phyloP scores from a whole-genome alignment of 2,329 filamentous ascomycete genomes.

The Fusarium neocosmosporiellum region DNA sequence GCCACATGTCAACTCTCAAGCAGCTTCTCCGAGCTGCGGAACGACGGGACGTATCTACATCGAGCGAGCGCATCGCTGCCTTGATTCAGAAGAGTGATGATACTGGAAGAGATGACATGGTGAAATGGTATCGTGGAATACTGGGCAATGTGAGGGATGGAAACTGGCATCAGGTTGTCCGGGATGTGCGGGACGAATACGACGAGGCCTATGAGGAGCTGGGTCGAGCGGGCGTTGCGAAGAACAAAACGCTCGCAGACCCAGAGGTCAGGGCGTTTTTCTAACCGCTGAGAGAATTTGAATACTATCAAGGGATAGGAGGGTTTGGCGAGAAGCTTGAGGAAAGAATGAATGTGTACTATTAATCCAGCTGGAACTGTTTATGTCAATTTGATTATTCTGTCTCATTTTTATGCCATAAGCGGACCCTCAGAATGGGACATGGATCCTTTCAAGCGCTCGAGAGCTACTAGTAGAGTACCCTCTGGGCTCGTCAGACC shows the following conservation, averaged over 20 bases:
- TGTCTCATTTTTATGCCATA: not conserved
- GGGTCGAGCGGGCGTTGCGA: not conserved
- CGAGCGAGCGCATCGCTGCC: fast-evolving
- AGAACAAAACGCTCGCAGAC: fast-evolving
- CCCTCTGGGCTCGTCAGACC: fast-evolving
- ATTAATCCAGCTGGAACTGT: not conserved
- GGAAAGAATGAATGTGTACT: not conserved
- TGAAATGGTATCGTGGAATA: slow-evolving; percentile 24
- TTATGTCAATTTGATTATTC: not conserved
- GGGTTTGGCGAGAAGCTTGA: not conserved
- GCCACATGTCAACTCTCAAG: not conserved
- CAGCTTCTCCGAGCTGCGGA: not conserved
- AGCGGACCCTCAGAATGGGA: not conserved
- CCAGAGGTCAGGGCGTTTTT: not conserved
- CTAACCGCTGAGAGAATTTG: not conserved
- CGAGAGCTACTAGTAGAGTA: not conserved
- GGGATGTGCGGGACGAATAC: not conserved
- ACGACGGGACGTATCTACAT: fast-evolving
- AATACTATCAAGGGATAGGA: not conserved
- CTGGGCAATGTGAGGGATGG: not conserved
- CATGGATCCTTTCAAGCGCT: not conserved
- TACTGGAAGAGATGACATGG: fast-evolving
- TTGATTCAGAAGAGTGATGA: not conserved
- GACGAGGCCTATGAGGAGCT: not conserved
- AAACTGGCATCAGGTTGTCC: slow-evolving; percentile 1